Conservation (phyloP, 2,329 filamentous ascomycete species). For the Fusarium fracticaudum region DNA sequence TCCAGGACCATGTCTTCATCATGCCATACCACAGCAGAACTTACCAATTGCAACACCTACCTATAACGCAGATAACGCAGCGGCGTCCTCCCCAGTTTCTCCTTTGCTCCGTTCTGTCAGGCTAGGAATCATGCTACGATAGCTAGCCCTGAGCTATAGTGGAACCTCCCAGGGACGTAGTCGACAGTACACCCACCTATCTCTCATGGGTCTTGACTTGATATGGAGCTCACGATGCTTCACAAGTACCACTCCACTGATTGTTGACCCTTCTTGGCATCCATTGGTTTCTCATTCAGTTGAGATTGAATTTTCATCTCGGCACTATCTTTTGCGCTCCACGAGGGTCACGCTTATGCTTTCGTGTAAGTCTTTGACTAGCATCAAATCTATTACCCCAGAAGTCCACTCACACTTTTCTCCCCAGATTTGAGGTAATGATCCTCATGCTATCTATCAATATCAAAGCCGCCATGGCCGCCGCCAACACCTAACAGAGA, state of each 20-base stretch:
- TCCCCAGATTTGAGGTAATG: conserved; percentile 30
- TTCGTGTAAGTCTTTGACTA: conserved; percentile 9
- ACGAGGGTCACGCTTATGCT: background rate
- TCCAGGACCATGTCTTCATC: conserved; percentile 25
- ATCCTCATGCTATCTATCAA: conserved; percentile 7
- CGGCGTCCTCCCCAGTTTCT: conserved; percentile 29
- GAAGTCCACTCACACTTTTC: conserved; percentile 40
- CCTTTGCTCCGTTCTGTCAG: conserved; percentile 32
- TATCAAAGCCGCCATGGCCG: conserved; percentile 6
- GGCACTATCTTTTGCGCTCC: conserved; percentile 19
- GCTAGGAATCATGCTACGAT: conserved; percentile 32
- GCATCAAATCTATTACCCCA: conserved; percentile 34
- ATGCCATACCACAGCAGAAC: conserved; percentile 24
- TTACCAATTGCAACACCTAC: conserved; percentile 26
- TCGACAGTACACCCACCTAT: background rate
- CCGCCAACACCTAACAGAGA: conserved; percentile 4
- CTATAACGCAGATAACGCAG: conserved; percentile 17
- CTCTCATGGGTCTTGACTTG: conserved; percentile 26
- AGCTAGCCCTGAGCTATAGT: conserved; percentile 30
- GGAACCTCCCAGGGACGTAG: conserved; percentile 20
- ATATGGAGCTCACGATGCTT: conserved; percentile 41
- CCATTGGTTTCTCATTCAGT: conserved; percentile 18
- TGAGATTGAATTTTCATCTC: conserved; percentile 29
- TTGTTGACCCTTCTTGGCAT: conserved; percentile 4
- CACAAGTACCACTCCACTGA: conserved; percentile 25